Conservation (phyloP, 331 rosid species). For the Cydonia oblonga region DNA sequence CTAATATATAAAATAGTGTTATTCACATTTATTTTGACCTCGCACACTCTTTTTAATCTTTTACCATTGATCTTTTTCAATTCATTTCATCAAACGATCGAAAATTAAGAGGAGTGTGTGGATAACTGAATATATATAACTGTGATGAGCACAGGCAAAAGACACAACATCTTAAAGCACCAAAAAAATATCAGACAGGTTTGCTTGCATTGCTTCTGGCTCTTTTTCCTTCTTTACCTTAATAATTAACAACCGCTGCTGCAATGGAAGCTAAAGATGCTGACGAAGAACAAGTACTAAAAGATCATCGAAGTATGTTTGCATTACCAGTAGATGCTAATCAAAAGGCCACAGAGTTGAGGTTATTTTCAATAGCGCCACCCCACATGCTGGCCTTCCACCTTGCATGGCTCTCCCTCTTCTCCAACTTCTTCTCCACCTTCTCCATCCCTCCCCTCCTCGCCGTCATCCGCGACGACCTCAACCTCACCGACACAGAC, state of each 20-base stretch:
- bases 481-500: constrained; percentile 36
- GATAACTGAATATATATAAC: too few relatives aligned
- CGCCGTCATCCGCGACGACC: constrained; percentile 40
- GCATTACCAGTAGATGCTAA: constrained; percentile 27
- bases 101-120: too few relatives aligned
- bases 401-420: constrained; percentile 57
- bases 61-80: too few relatives aligned
- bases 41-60: too few relatives aligned
- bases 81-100: accelerated
- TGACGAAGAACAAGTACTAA: background rate
- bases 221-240: background rate
- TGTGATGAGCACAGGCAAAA: too few relatives aligned
- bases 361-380: constrained; percentile 20
- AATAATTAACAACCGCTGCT: background rate
- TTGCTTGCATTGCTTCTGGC: background rate
- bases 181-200: background rate
- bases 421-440: constrained; percentile 56
- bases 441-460: constrained; percentile 61
- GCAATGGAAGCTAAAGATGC: constrained; percentile 17
- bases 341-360: constrained; percentile 36
- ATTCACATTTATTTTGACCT: too few relatives aligned
- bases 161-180: background rate
- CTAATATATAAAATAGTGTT: too few relatives aligned
- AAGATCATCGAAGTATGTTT: background rate
- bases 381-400: constrained; percentile 63